Conservation (phyloP, 768 basidiomycete genomes). For the Gloeopeniophorella convolvens region DNA sequence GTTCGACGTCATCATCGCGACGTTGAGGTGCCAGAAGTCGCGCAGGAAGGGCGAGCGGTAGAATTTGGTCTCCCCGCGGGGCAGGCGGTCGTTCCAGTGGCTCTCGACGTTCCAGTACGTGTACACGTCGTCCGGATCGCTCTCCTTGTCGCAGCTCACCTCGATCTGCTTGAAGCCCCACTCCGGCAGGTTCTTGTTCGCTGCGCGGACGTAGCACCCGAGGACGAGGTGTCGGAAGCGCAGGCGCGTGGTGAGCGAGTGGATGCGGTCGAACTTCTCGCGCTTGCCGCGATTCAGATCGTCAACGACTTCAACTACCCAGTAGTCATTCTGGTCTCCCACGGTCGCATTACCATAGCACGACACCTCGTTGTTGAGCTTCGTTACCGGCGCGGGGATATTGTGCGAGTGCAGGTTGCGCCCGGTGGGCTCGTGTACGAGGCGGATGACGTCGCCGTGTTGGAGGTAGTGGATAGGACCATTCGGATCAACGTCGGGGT, state of each 20-base stretch:
- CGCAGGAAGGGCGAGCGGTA: constrained; percentile 90
- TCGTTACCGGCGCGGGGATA: constrained; percentile 82
- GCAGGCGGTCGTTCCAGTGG: constrained; percentile 92
- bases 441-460: constrained; percentile 72
- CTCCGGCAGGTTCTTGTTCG: constrained; percentile 84
- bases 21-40: constrained; percentile 98
- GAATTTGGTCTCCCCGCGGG: constrained; percentile 71
- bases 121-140: constrained; percentile 70
- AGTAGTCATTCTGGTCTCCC: constrained; percentile 86
- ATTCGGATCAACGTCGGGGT: constrained; percentile 57
- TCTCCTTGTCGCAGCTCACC: constrained; percentile 88
- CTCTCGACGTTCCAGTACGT: constrained; percentile 99
- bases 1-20: constrained; percentile 99
- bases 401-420: constrained; percentile 92
- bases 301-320: constrained; percentile 91
- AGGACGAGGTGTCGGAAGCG: constrained; percentile 71
- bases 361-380: constrained; percentile 86
- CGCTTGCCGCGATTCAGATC: constrained; percentile 65
- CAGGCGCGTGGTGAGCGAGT: constrained; percentile 86
- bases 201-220: constrained; percentile 87
- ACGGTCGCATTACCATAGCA: constrained; percentile 88
- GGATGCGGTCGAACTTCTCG: constrained; percentile 58
- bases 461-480: constrained; percentile 63
- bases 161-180: constrained; percentile 99
- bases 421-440: constrained; percentile 75